Evolutionary conservation across 306 rosid species (phyloP).

Genomic region (Sphenostylis stenocarpa): DNA sequence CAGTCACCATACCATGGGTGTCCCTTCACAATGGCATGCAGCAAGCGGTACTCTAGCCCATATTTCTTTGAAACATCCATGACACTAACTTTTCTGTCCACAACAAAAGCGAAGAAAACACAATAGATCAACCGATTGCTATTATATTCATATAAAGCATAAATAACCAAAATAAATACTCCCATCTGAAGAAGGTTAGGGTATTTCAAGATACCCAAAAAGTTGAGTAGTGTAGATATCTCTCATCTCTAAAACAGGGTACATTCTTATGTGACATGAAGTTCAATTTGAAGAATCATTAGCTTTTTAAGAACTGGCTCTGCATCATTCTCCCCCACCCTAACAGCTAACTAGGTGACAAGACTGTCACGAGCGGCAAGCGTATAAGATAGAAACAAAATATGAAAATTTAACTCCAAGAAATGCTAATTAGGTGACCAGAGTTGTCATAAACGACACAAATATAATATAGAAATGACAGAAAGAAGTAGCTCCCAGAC

Average conservation of each 20-base stretch:
- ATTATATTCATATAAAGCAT: constrained; percentile 14
- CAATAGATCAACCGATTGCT: constrained; percentile 14
- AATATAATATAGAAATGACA: not conserved
- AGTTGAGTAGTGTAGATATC: not conserved
- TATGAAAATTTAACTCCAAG: constrained; percentile 20
- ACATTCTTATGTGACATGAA: constrained; percentile 8
- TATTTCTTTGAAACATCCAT: constrained; percentile 98
- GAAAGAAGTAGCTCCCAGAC: constrained; percentile 19
- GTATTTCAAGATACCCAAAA: constrained; percentile 12
- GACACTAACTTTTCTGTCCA: constrained; percentile 79
- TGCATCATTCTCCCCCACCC: not conserved
- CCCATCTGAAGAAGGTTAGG: constrained; percentile 11
- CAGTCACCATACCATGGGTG: constrained; percentile 94
- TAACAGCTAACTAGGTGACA: not conserved
- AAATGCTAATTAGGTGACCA: not conserved
- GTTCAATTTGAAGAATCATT: constrained; percentile 1
- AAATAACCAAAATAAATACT: constrained; percentile 13
- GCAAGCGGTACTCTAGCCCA: constrained; percentile 85
- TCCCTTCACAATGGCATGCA: constrained; percentile 77
- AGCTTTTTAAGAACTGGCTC: not conserved
- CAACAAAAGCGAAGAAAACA: constrained; percentile 19
- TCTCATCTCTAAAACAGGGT: not conserved
- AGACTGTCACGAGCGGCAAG: not conserved
- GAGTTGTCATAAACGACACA: not conserved
- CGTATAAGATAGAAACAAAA: not conserved